These are phyloP conservation scores for Fusarium scirpi DNA, from an alignment of 2,329 filamentous ascomycete species.

Conservation along the genomic window DNA sequence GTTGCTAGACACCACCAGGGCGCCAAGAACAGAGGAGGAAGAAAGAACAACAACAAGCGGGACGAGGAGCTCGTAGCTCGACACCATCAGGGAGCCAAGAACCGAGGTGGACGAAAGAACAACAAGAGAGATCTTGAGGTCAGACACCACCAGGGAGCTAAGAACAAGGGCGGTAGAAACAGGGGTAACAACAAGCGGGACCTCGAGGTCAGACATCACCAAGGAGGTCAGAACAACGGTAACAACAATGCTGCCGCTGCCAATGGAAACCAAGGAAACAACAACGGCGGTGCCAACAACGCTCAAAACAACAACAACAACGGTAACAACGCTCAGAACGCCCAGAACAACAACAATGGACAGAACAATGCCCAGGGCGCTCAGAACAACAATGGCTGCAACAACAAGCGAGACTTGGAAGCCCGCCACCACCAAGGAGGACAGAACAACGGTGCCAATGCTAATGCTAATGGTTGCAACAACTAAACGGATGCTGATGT, in stretches of 20 bases:
- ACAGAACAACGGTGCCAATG: constrained; percentile 4
- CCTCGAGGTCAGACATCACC: neutral
- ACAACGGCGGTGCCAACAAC: neutral
- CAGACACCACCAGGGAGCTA: neutral
- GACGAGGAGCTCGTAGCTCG: neutral
- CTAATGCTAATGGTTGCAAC: constrained; percentile 12
- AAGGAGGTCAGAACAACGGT: neutral
- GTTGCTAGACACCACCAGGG: neutral
- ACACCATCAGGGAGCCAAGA: neutral
- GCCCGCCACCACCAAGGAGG: constrained; percentile 16
- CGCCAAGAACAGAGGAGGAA: neutral
- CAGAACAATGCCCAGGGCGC: neutral
- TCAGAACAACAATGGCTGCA: constrained; percentile 5
- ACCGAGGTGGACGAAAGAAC: neutral
- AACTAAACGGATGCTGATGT: neutral
- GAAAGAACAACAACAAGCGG: neutral
- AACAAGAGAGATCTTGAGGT: neutral
- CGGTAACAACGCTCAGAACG: neutral
- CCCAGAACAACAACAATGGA: neutral
- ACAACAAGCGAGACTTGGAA: constrained; percentile 11
- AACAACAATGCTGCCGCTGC: neutral
- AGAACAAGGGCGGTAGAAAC: neutral
- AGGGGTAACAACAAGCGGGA: neutral
- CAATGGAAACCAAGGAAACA: neutral
- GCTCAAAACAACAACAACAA: constrained; percentile 2